Conservation (phyloP, 345 rosid species). For the Dimocarpus longan region DNA sequence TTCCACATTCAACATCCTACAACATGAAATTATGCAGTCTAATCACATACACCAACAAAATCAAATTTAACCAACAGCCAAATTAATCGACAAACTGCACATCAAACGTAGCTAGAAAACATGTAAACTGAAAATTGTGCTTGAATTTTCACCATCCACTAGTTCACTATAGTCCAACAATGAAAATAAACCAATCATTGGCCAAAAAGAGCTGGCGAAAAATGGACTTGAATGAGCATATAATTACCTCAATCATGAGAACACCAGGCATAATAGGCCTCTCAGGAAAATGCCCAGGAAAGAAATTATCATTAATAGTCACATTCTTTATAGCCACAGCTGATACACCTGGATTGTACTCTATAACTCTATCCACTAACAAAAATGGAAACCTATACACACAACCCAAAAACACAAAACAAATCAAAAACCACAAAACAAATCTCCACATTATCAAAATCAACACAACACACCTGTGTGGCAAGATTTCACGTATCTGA, state of each 20-base stretch:
- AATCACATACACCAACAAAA: background rate
- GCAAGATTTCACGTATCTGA: constrained; percentile 84
- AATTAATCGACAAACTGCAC: background rate
- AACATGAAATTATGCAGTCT: background rate
- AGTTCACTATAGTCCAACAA: background rate
- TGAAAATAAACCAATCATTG: background rate
- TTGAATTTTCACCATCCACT: background rate
- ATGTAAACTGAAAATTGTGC: background rate
- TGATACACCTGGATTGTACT: constrained; percentile 91
- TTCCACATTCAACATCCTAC: background rate
- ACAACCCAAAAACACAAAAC: background rate
- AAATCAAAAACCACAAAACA: background rate
- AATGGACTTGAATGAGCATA: background rate
- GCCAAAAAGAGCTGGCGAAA: background rate
- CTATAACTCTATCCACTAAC: constrained; percentile 96
- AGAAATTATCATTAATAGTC: constrained; percentile 96
- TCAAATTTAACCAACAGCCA: background rate
- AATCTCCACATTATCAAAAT: background rate
- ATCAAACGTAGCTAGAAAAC: background rate
- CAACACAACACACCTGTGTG: constrained; percentile 60
- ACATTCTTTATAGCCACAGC: constrained; percentile 96
- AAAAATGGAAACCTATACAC: constrained; percentile 86
- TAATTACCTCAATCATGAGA: constrained; percentile 93
- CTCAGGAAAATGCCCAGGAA: constrained; percentile 99
- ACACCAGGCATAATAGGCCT: constrained; percentile 99